A percentile compares a stretch with the other conserved stretches of the same genome.
phyloP scores from a whole-genome alignment of 352 stramenopile species.

The Stephanocyclus meneghinianus region DNA sequence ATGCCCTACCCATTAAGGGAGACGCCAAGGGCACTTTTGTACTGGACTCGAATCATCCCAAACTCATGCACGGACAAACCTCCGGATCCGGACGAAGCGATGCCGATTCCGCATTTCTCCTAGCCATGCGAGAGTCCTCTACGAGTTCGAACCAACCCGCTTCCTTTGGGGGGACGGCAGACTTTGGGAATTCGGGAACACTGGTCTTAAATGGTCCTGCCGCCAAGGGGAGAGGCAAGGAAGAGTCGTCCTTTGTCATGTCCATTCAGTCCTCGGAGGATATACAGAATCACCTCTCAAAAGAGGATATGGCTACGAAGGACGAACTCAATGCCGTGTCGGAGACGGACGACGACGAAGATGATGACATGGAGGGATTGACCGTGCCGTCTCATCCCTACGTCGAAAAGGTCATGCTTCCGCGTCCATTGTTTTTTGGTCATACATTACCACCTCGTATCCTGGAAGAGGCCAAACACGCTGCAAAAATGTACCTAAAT shows the following conservation, averaged over 20 bases:
- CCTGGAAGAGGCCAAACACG: constrained; percentile 59
- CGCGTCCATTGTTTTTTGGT: constrained; percentile 81
- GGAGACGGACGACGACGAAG: constrained; percentile 27
- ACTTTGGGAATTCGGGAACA: constrained; percentile 37
- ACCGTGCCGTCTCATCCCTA: constrained; percentile 48
- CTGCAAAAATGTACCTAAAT: constrained; percentile 29
- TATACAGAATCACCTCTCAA: constrained; percentile 5
- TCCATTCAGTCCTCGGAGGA: constrained; percentile 50
- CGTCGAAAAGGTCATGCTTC: constrained; percentile 72
- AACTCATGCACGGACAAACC: not conserved
- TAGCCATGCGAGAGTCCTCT: constrained; percentile 22
- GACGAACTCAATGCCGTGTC: constrained; percentile 8
- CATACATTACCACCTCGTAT: constrained; percentile 66
- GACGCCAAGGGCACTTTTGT: not conserved
- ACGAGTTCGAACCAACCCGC: not conserved
- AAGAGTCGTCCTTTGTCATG: constrained; percentile 42
- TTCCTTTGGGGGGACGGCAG: not conserved
- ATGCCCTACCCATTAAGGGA: not conserved
- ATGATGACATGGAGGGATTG: constrained; percentile 41
- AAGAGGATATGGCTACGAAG: constrained; percentile 4
- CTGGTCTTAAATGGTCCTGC: constrained; percentile 40
- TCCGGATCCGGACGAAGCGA: constrained; percentile 7
- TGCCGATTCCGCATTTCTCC: constrained; percentile 44
- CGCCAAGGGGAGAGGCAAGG: not conserved
- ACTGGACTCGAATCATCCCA: not conserved